Percentiles rank a stretch among this genome's conserved stretches.
phyloP scores from a whole-genome alignment of 2,329 filamentous ascomycete species.

The Fusarium sublunatum region DNA sequence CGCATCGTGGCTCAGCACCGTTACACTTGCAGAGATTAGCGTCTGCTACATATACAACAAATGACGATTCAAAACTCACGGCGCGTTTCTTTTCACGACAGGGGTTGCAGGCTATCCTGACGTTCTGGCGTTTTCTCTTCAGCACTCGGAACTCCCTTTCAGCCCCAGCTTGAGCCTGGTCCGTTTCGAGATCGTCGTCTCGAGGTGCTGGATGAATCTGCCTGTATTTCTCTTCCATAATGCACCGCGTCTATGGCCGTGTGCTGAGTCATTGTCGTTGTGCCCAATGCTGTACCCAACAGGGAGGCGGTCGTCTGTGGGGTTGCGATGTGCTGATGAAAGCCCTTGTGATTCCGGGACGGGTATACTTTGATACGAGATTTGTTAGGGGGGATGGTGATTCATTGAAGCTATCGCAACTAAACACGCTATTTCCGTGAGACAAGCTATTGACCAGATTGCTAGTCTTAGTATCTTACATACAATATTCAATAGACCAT shows the following conservation, averaged over 20 bases:
- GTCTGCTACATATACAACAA: neutral
- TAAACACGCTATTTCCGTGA: neutral
- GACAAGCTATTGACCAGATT: neutral
- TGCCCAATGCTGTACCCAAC: neutral
- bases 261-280: conserved; percentile 2
- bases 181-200: neutral
- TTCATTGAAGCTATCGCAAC: neutral
- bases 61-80: neutral
- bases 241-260: neutral
- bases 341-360: neutral
- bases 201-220: conserved; percentile 11
- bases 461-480: neutral
- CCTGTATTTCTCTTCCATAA: conserved; percentile 10
- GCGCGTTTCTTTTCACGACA: conserved; percentile 19
- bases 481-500: too few species aligned
- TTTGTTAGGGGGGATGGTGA: neutral
- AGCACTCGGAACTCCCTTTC: neutral
- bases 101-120: conserved; percentile 22
- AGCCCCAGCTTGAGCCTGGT: neutral
- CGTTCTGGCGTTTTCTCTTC: conserved; percentile 10
- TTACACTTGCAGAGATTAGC: conserved; percentile 8
- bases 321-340: neutral
- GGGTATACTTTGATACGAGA: neutral
- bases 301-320: neutral
- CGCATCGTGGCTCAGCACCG: conserved; percentile 11